A percentile compares a stretch with the other conserved stretches of the same genome.
These are phyloP conservation scores for Dendrothele bispora DNA, from an alignment of 768 basidiomycete genomes.

Conservation along the genomic window DNA sequence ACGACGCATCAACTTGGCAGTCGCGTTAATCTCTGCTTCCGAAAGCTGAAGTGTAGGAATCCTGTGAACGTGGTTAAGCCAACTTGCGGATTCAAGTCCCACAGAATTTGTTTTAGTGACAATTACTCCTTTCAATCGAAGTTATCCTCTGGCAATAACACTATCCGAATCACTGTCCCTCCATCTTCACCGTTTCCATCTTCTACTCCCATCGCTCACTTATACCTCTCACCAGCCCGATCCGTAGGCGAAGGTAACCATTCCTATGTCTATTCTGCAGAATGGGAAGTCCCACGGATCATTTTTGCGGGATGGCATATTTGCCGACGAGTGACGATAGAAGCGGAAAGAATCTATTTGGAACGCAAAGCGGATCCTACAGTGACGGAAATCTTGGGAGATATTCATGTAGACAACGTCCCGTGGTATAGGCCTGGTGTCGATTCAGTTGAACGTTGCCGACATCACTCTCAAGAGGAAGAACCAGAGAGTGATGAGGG, in stretches of 20 bases:
- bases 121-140: no score
- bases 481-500: neutral
- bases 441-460: neutral
- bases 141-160: no score
- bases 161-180: constrained; percentile 17
- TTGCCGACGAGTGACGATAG: constrained; percentile 5
- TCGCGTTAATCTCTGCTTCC: no score
- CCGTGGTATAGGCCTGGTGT: neutral
- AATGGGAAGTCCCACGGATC: constrained; percentile 4
- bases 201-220: constrained; percentile 32
- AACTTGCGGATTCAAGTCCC: no score
- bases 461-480: neutral
- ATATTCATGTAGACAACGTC: neutral
- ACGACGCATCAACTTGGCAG: no score
- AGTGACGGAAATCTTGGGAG: no score
- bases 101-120: no score
- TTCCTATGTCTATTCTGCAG: constrained; percentile 1
- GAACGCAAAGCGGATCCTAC: no score
- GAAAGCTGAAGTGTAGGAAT: no score
- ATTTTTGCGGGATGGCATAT: neutral
- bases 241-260: neutral
- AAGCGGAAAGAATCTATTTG: no score
- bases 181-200: constrained; percentile 12
- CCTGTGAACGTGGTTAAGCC: no score
- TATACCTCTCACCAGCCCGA: neutral